Conservation (phyloP, 805 yeast genomes). For the Cyberlindnera mississippiensis region DNA sequence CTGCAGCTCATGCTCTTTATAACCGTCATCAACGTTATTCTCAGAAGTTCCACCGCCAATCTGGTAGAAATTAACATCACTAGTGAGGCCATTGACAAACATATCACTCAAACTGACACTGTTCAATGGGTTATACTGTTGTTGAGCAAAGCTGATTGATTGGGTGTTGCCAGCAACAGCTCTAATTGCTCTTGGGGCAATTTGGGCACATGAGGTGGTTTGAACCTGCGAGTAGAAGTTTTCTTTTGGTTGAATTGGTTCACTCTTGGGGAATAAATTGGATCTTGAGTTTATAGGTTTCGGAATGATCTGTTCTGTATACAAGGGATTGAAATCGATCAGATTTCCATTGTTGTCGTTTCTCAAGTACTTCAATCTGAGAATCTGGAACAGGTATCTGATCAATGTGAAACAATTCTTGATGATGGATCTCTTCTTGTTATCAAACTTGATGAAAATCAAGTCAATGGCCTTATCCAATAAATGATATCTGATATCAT, state of each 20-base stretch:
- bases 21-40: slow-evolving; percentile 22
- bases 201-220: slow-evolving; percentile 30
- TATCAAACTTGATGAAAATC: slow-evolving; percentile 31
- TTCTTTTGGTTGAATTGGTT: slow-evolving; percentile 6
- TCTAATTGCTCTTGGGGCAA: slow-evolving; percentile 31
- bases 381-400: slow-evolving; percentile 30
- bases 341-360: slow-evolving; percentile 18
- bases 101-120: slow-evolving; percentile 27
- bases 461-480: slow-evolving; percentile 31
- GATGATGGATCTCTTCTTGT: slow-evolving; percentile 31
- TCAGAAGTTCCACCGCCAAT: slow-evolving; percentile 1
- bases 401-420: slow-evolving; percentile 31
- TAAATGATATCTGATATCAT: slow-evolving; percentile 30
- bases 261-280: slow-evolving; percentile 10
- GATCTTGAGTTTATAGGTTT: slow-evolving; percentile 22
- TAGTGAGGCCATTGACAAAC: slow-evolving; percentile 26
- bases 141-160: slow-evolving; percentile 19
- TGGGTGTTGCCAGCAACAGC: slow-evolving; percentile 23
- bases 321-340: slow-evolving; percentile 23
- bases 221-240: slow-evolving; percentile 10
- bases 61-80: slow-evolving; percentile 18
- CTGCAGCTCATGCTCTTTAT: slow-evolving; percentile 27
- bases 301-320: slow-evolving; percentile 28
- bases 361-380: slow-evolving; percentile 28
- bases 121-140: slow-evolving; percentile 16